Evolutionary conservation across 441 rosid genomes (phyloP), one percentile per base, ranked within the genome.

Genomic region (Croton laevigatus): DNA sequence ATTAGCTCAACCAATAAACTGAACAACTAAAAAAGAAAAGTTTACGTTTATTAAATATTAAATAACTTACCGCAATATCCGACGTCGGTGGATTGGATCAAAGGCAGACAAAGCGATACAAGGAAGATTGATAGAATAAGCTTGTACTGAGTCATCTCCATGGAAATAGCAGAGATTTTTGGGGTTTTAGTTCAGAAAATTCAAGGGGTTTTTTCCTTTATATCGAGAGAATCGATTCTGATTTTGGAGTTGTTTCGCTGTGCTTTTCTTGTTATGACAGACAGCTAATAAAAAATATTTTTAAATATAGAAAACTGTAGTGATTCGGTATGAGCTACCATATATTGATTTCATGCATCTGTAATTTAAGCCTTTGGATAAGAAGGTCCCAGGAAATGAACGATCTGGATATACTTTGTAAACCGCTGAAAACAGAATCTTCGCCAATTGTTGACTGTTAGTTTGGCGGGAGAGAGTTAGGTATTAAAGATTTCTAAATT

Each of bases 21-120:
- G 22, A n/a, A 42, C 27, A 36, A 23, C 1, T 20, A 20, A n/a
- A 57, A 13, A 20, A 8, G 46, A 3, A 20, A n/a, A 10, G 8
- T 14, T 19, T 0, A 8, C 55, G 5, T 17, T 48, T 5, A n/a
- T 8, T 0, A 58, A n/a, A 64, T 51, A 64, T 38, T 38, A 3
- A 8, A 38, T 8, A 16, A 79, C 73, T 4, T 45, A 86, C 86
- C 82, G 81, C 91, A 87, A 80, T 85, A 86, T 27, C 73, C 68
- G 75, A 89, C 80, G 55, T 88, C 87, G 70, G 78, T 77, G 66
- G 93, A 92, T 57, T 17, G 73, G 45, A 65, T 65, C 58, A 74
- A 68, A 37, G 84, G 81, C 44, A 71, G 49, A 79, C 80, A 79
- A 23, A 86, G 72, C 53, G 83, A 78, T 37, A 90, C 20, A 27